Evolutionary conservation across 1,139 yeast species (phyloP).

Genomic region (Candida mesenterica): DNA sequence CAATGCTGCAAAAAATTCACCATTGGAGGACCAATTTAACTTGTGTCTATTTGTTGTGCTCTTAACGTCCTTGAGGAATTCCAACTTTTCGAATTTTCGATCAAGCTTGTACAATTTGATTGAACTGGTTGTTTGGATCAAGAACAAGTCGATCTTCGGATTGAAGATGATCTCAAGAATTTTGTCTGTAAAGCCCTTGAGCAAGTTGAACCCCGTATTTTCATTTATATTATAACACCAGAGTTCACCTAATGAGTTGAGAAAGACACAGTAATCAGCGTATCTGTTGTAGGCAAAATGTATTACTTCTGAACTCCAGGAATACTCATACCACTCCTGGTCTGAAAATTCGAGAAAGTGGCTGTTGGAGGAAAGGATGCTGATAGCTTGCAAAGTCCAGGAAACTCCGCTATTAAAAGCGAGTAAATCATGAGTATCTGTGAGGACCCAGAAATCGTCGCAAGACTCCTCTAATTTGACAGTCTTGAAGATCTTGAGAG

Average conservation of each 20-base stretch:
- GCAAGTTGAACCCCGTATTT: constrained; percentile 5
- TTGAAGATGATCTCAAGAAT: constrained; percentile 18
- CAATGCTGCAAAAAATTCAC: constrained; percentile 29
- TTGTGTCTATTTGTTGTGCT: constrained; percentile 7
- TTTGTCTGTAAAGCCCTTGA: constrained; percentile 3
- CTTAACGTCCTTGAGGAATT: constrained; percentile 14
- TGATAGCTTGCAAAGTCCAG: constrained; percentile 32
- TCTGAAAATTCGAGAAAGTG: constrained; percentile 28
- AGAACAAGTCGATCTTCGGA: constrained; percentile 25
- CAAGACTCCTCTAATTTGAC: constrained; percentile 38
- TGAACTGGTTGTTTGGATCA: constrained; percentile 13
- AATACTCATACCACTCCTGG: constrained; percentile 28
- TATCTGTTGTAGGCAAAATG: constrained; percentile 26
- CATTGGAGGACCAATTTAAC: constrained; percentile 37
- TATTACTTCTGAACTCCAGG: constrained; percentile 18
- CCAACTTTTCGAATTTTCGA: constrained; percentile 8
- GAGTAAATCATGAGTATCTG: constrained; percentile 39
- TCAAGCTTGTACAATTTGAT: constrained; percentile 17
- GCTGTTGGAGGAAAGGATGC: constrained; percentile 33
- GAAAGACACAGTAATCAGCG: constrained; percentile 31
- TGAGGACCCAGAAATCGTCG: constrained; percentile 36
- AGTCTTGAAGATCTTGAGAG: constrained; percentile 31
- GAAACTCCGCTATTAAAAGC: constrained; percentile 25
- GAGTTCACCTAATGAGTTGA: constrained; percentile 28
- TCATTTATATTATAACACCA: constrained; percentile 27